Evolutionary conservation across 768 basidiomycete species (phyloP).

Genomic region (Leccinum barrowsii): DNA sequence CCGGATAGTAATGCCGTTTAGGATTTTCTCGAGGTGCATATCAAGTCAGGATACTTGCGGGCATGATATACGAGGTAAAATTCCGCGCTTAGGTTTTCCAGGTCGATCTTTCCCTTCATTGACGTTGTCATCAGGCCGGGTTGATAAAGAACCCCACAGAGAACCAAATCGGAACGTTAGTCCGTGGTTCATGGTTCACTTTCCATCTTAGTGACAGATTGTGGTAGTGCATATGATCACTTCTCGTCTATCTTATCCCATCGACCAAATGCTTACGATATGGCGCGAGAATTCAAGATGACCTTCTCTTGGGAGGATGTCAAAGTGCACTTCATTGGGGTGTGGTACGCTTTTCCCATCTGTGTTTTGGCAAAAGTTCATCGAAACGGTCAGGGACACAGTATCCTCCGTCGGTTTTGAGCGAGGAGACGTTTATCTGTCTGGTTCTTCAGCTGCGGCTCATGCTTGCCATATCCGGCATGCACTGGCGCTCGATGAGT

Average conservation of each 20-base stretch:
- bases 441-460: constrained; percentile 52
- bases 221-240: constrained; percentile 15
- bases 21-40: constrained; percentile 42
- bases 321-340: constrained; percentile 47
- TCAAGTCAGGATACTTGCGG: constrained; percentile 36
- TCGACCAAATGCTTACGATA: constrained; percentile 15
- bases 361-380: neutral
- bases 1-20: neutral
- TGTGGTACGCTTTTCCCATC: constrained; percentile 36
- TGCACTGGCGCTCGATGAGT: constrained; percentile 60
- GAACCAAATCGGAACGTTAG: constrained; percentile 26
- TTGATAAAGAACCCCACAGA: constrained; percentile 25
- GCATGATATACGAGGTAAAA: constrained; percentile 35
- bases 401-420: constrained; percentile 59
- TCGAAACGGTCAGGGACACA: constrained; percentile 47
- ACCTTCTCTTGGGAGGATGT: constrained; percentile 43
- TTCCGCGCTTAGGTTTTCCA: no score
- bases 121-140: constrained; percentile 23
- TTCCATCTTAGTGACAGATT: neutral
- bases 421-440: constrained; percentile 40
- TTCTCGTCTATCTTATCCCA: constrained; percentile 13
- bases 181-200: neutral
- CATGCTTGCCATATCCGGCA: constrained; percentile 58
- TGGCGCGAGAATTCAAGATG: constrained; percentile 35
- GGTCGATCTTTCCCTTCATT: neutral